Evolutionary conservation across 192 early-diverging fungal genomes (phyloP), one percentile per base, ranked within the genome.

Genomic region (Coemansia sp.): DNA sequence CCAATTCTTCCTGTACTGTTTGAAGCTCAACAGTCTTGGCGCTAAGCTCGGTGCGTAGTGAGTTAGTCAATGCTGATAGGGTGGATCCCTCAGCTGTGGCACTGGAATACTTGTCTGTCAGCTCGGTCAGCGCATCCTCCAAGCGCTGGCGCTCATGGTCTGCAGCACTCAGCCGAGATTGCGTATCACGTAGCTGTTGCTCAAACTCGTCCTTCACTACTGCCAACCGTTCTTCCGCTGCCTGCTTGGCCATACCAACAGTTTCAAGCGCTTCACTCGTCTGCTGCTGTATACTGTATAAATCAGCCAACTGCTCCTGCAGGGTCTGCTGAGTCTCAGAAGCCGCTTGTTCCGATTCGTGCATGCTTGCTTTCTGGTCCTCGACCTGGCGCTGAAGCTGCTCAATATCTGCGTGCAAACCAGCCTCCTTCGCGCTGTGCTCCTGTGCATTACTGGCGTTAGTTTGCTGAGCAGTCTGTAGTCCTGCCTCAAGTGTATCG

Each of bases 251-350:
- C 20, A 12, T 21, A 8, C 20, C 25, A 15, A n/a, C 26, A 3
- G 12, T 17, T 50, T 22, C 53, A 7, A 69, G 56, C 31, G 8
- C 60, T 2, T 19, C 11, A 1, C 22, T 7, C 11, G 25, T 28
- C 22, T 57, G 34, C 8, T 58, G 12, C 7, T 62, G 51, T 10
- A 25, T 11, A 19, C 36, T 49, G 7, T 56, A 46, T 25, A 63
- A 23, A 9, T 60, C 71, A 6, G 31, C 55, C 26, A 72, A 54
- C 10, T 68, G 36, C 22, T 34, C 36, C 28, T 67, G 58, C 19
- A 59, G 21, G 5, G 42, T 23, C 17, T 52, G 25, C 6, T 28
- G 37, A 9, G 25, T 5, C 52, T 53, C 15, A 38, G 54, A 25
- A 11, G 20, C 65, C 3, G 59, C 26, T 38, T 67, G 62, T 4